phyloP scores from a whole-genome alignment of 2,329 filamentous ascomycete species.

The Pseudohalonectria lignicola region DNA sequence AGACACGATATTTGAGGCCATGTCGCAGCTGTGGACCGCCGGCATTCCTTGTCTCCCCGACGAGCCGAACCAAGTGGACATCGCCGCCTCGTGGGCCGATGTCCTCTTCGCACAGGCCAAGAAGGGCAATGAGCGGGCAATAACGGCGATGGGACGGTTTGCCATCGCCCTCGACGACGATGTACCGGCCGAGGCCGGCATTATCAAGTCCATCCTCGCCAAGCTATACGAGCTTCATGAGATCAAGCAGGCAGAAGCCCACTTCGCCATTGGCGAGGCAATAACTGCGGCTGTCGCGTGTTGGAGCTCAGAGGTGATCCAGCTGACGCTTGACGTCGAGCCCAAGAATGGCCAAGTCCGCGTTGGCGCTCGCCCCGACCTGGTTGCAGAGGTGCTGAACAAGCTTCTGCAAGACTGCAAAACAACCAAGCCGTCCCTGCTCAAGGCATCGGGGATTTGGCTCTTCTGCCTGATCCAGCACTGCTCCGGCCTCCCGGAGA shows the following conservation, averaged over 20 bases:
- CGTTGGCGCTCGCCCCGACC: slow-evolving; percentile 24
- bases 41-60: slow-evolving; percentile 21
- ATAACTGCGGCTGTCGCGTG: slow-evolving; percentile 66
- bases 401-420: slow-evolving; percentile 70
- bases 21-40: slow-evolving; percentile 31
- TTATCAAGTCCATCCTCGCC: slow-evolving; percentile 46
- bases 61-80: slow-evolving; percentile 12
- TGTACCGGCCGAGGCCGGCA: slow-evolving; percentile 18
- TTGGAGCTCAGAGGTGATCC: slow-evolving; percentile 74
- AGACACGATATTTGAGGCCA: slow-evolving; percentile 31
- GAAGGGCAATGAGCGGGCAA: slow-evolving; percentile 71
- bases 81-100: slow-evolving; percentile 39
- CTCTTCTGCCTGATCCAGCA: slow-evolving; percentile 84
- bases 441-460: slow-evolving; percentile 93
- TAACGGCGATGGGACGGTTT: slow-evolving; percentile 68
- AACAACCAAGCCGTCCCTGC: slow-evolving; percentile 75
- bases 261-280: slow-evolving; percentile 85
- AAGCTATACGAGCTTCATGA: slow-evolving; percentile 71
- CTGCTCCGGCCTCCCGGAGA: slow-evolving; percentile 65
- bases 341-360: slow-evolving; percentile 16
- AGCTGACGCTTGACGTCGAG: slow-evolving; percentile 67
- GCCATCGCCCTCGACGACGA: slow-evolving; percentile 44
- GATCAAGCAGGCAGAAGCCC: slow-evolving; percentile 73
- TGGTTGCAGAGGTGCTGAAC: slow-evolving; percentile 47
- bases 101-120: slow-evolving; percentile 60